Evolutionary conservation across 805 yeast species (phyloP).

Genomic region (Wickerhamiella sorbophila): DNA sequence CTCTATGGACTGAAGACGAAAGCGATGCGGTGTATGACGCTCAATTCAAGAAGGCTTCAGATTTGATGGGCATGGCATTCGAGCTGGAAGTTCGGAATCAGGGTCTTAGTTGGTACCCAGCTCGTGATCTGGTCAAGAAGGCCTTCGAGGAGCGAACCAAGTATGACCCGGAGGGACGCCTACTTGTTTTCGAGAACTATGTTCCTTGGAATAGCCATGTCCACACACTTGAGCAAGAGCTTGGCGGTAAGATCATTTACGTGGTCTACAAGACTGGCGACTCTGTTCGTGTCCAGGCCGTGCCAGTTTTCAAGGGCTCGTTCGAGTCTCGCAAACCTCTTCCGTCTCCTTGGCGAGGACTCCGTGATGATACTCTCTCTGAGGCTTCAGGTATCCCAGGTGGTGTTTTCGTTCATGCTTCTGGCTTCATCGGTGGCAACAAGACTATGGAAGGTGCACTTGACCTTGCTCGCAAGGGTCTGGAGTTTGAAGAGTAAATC

Average conservation of each 20-base stretch:
- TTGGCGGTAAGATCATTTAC: conserved; percentile 42
- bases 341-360: conserved; percentile 90
- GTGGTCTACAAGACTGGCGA: conserved; percentile 69
- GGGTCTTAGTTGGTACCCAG: conserved; percentile 86
- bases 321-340: conserved; percentile 77
- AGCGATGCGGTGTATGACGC: conserved; percentile 48
- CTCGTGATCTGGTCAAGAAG: conserved; percentile 57
- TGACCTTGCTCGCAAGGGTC: conserved; percentile 46
- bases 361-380: conserved; percentile 73
- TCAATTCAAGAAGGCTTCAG: conserved; percentile 55
- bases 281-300: conserved; percentile 80
- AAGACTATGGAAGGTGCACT: conserved; percentile 64
- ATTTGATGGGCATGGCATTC: conserved; percentile 74
- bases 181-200: conserved; percentile 57
- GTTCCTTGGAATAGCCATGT: conserved; percentile 96
- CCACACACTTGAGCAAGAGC: conserved; percentile 34
- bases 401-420: conserved; percentile 82
- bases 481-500: neutral
- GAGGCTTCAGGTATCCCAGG: conserved; percentile 67
- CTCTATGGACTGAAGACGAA: conserved; percentile 63
- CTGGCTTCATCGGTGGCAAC: conserved; percentile 96
- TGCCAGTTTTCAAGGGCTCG: conserved; percentile 61
- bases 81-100: conserved; percentile 47
- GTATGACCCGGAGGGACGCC: conserved; percentile 55
- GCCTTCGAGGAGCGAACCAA: conserved; percentile 51